Evolutionary conservation across 345 rosid species (phyloP).

Genomic region (Jatropha curcas): DNA sequence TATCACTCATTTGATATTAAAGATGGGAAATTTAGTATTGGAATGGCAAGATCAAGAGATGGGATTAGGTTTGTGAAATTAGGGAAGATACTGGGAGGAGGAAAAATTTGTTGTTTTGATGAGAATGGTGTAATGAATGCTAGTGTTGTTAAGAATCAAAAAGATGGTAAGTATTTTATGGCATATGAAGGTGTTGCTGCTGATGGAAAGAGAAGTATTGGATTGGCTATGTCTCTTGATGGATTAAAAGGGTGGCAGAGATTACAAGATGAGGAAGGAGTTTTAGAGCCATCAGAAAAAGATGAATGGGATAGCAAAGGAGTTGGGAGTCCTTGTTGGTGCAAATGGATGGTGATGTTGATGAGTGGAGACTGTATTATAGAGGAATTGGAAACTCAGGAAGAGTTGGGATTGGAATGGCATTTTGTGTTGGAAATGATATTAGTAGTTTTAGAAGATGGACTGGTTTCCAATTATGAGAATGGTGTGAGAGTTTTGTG

Average conservation of each 20-base stretch:
- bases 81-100: constrained; percentile 67
- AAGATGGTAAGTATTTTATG: constrained; percentile 69
- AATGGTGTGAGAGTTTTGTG: not conserved
- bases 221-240: constrained; percentile 60
- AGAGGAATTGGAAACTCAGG: constrained; percentile 61
- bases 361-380: constrained; percentile 74
- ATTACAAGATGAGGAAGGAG: constrained; percentile 40
- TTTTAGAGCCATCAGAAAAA: constrained; percentile 36
- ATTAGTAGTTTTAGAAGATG: constrained; percentile 54
- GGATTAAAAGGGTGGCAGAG: constrained; percentile 66
- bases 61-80: constrained; percentile 77
- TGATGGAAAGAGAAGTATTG: constrained; percentile 51
- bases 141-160: constrained; percentile 52
- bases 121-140: constrained; percentile 63
- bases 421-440: constrained; percentile 51
- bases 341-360: constrained; percentile 59
- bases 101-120: constrained; percentile 45
- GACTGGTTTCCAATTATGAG: constrained; percentile 53
- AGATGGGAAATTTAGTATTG: constrained; percentile 49
- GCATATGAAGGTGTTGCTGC: constrained; percentile 63
- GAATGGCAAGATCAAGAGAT: constrained; percentile 82
- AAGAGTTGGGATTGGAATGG: constrained; percentile 71
- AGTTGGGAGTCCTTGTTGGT: constrained; percentile 70
- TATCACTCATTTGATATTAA: constrained; percentile 70
- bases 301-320: constrained; percentile 66